Evolutionary conservation across 2,329 filamentous ascomycete species (phyloP).

Genomic region (Ophiosphaerella korrae): DNA sequence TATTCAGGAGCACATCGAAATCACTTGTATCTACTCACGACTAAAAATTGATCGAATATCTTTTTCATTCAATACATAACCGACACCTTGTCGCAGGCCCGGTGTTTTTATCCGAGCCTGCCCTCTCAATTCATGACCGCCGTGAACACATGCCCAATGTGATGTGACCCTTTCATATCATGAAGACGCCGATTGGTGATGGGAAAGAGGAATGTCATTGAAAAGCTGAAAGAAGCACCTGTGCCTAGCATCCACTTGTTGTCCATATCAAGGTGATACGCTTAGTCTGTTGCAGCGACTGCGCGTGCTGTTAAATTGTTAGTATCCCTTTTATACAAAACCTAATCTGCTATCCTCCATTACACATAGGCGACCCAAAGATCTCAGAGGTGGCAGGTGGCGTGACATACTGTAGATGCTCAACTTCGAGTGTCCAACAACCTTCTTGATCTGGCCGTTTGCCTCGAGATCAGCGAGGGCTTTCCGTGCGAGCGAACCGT

Average conservation of each 20-base stretch:
- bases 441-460: constrained; percentile 97
- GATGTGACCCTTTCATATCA: constrained; percentile 37
- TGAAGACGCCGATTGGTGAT: constrained; percentile 43
- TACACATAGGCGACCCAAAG: background rate
- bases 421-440: constrained; percentile 95
- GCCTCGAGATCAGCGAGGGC: constrained; percentile 93
- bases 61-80: constrained; percentile 46
- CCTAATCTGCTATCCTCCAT: background rate
- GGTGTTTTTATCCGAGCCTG: constrained; percentile 31
- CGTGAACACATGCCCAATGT: constrained; percentile 38
- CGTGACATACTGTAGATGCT: constrained; percentile 87
- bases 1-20: background rate
- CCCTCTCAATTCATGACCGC: constrained; percentile 41
- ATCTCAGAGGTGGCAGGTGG: background rate
- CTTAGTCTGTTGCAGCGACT: constrained; percentile 45
- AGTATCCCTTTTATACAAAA: constrained; percentile 9
- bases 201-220: constrained; percentile 43
- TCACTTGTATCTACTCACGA: background rate
- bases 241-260: constrained; percentile 31
- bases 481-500: constrained; percentile 91
- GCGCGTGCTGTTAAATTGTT: constrained; percentile 41
- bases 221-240: constrained; percentile 37
- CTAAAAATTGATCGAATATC: constrained; percentile 28
- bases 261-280: constrained; percentile 22
- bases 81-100: constrained; percentile 31